Base-by-base conservation (phyloP, 805 yeast species). In the Peterozyma toletana region DNA sequence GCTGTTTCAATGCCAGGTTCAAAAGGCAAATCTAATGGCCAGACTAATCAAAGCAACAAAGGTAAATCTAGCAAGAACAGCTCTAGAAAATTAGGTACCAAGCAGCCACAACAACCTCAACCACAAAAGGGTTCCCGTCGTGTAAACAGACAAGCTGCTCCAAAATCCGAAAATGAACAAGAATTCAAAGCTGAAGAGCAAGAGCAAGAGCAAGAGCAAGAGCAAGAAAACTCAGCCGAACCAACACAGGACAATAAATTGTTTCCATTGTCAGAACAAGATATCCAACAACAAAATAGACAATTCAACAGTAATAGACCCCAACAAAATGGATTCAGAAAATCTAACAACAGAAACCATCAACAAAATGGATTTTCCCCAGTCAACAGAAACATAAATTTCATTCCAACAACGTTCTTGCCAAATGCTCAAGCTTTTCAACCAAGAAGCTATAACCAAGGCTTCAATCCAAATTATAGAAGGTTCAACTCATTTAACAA, bases 1-100 rank as follows among this genome's bases (percentile, higher is more conserved):
- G 63, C 76, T 36, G 75, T 75, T 39, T 72, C 71, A 27, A 65
- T 74, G 35, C 66, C 72, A 16, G 58, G 56, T 43, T 58, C 65
- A 11, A 50, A 49, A 30, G 40, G 37, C n/a, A 38, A 21, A 11
- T 46, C 31, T 17, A 45, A 45, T 38, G 52, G 39, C 33, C 46
- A 46, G 38, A 36, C 17, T 35, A 35, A 31, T 21, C 16, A 15
- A 39, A 44, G 31, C 38, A 48, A 18, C 38, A 46, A 45, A 18
- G 38, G 52, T 45, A 45, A 52, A 47, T 48, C 48, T 40, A 51
- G 51, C 47, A 54, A 52, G 48, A 50, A 46, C 48, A 50, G 47
- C 39, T 50, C 47, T 18, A 51, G 50, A 40, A 40, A 40, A 39
- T 48, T 37, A 33, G 31, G 36, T 10, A 10, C 39, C 11, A 43